A percentile compares a stretch with the other conserved stretches of the same genome.
phyloP scores from a whole-genome alignment of 2,329 filamentous ascomycete species.

The Thermomyces lanuginosus region DNA sequence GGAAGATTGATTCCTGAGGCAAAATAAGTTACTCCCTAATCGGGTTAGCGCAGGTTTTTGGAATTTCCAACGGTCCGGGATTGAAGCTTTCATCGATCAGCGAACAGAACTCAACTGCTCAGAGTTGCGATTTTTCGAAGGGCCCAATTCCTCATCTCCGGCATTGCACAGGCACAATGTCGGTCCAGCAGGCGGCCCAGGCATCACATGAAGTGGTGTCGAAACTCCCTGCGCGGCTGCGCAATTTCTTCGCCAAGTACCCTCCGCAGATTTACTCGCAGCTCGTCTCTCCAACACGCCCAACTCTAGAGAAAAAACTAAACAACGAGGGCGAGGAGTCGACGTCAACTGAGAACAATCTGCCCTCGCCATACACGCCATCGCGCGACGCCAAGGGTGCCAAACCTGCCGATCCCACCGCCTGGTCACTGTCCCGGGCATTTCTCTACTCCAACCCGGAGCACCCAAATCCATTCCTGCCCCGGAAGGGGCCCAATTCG shows the following conservation, averaged over 20 bases:
- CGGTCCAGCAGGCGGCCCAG: slow-evolving; percentile 10
- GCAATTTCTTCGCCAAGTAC: slow-evolving; percentile 78
- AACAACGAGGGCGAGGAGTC: no score
- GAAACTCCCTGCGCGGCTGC: slow-evolving; percentile 55
- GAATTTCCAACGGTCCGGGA: no score
- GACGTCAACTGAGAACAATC: slow-evolving; percentile 11
- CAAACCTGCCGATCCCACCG: slow-evolving; percentile 16
- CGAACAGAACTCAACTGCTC: no score
- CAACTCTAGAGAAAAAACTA: no score
- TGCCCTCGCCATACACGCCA: slow-evolving; percentile 24
- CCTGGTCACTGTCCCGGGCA: slow-evolving; percentile 17
- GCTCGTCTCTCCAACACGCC: slow-evolving; percentile 17
- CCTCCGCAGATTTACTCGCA: slow-evolving; percentile 47
- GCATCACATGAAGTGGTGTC: slow-evolving; percentile 8
- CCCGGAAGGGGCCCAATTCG: slow-evolving; percentile 60
- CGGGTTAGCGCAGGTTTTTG: no score
- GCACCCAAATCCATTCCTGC: slow-evolving; percentile 62
- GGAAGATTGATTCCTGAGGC: no score
- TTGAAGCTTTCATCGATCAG: no score
- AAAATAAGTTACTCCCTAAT: no score
- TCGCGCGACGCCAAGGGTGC: slow-evolving; percentile 28
- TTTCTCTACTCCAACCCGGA: slow-evolving; percentile 28
- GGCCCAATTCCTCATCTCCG: no score
- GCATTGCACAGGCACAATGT: slow-evolving; percentile 7
- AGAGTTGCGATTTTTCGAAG: no score